These are phyloP conservation scores for Podospora pseudoanserina DNA, from an alignment of 495 filamentous ascomycete species.

Conservation along the genomic window DNA sequence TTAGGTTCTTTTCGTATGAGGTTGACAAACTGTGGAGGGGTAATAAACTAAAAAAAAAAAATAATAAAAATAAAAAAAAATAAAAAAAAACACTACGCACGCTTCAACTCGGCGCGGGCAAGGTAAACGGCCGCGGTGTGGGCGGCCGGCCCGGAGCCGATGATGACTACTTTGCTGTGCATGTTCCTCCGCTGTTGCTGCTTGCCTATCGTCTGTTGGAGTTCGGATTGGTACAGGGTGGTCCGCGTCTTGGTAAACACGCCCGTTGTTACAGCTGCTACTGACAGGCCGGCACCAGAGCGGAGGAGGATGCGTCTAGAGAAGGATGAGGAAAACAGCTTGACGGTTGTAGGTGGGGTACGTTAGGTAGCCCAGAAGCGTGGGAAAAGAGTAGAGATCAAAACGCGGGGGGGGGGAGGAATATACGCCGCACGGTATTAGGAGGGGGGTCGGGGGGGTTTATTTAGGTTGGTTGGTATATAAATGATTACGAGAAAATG, in stretches of 20 bases:
- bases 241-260: slow-evolving; percentile 53
- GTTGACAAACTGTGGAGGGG: background rate
- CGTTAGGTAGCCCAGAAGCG: slow-evolving; percentile 9
- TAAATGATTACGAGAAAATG: slow-evolving; percentile 8
- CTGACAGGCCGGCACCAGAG: slow-evolving; percentile 58
- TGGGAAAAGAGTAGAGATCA: slow-evolving; percentile 3
- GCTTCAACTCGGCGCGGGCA: slow-evolving; percentile 85
- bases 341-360: slow-evolving; percentile 46
- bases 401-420: background rate
- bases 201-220: slow-evolving; percentile 39
- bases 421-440: background rate
- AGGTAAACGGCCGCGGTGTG: slow-evolving; percentile 97
- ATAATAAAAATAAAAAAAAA: background rate
- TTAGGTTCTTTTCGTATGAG: background rate
- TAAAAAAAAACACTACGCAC: slow-evolving; percentile 27
- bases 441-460: background rate
- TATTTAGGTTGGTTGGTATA: background rate
- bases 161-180: slow-evolving; percentile 79
- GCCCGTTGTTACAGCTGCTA: slow-evolving; percentile 57
- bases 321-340: slow-evolving; percentile 83
- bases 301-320: slow-evolving; percentile 45
- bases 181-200: slow-evolving; percentile 50
- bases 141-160: slow-evolving; percentile 93
- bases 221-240: slow-evolving; percentile 53
- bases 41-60: background rate